Percentiles rank a stretch among this genome's conserved stretches.
Evolutionary conservation across 805 yeast species (phyloP).

Genomic region (Ogataea paradorogensis): DNA sequence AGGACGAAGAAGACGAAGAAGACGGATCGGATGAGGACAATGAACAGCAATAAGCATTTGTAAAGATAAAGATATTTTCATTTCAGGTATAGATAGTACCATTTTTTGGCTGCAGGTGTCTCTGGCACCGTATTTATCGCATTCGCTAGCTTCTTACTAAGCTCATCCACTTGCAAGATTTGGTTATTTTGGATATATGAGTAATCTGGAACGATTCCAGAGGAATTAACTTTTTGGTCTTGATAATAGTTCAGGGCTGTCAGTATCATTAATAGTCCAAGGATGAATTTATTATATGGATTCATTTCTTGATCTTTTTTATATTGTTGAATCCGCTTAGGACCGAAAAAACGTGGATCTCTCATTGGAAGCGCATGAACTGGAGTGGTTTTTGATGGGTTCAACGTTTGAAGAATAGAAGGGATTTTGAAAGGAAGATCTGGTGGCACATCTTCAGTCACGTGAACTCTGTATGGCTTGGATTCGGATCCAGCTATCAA

Average conservation of each 20-base stretch:
- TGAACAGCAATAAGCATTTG: conserved; percentile 8
- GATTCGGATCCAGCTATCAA: conserved; percentile 13
- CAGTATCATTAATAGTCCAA: conserved; percentile 47
- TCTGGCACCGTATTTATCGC: conserved; percentile 1
- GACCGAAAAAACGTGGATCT: conserved; percentile 38
- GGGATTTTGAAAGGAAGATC: conserved; percentile 59
- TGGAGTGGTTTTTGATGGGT: conserved; percentile 31
- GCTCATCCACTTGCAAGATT: conserved; percentile 13
- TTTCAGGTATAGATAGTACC: conserved; percentile 54
- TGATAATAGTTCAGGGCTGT: conserved; percentile 51
- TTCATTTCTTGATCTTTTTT: conserved; percentile 54
- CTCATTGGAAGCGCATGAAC: conserved; percentile 35
- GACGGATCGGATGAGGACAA: conserved; percentile 23
- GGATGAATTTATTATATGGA: conserved; percentile 51
- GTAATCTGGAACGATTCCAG: conserved; percentile 32
- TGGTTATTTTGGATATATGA: conserved; percentile 21
- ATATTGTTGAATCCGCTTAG: conserved; percentile 40
- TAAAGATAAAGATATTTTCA: conserved; percentile 17
- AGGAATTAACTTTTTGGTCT: conserved; percentile 40
- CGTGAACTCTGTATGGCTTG: conserved; percentile 1
- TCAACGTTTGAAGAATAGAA: conserved; percentile 26
- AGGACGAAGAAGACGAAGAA: conserved; percentile 30
- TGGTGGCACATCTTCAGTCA: conserved; percentile 38
- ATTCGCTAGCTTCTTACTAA: conserved; percentile 14
- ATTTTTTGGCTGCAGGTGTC: conserved; percentile 27